A percentile compares a stretch with the other conserved stretches of the same genome.
phyloP scores from a whole-genome alignment of 2,329 filamentous ascomycete species.

The Truncatella angustata region DNA sequence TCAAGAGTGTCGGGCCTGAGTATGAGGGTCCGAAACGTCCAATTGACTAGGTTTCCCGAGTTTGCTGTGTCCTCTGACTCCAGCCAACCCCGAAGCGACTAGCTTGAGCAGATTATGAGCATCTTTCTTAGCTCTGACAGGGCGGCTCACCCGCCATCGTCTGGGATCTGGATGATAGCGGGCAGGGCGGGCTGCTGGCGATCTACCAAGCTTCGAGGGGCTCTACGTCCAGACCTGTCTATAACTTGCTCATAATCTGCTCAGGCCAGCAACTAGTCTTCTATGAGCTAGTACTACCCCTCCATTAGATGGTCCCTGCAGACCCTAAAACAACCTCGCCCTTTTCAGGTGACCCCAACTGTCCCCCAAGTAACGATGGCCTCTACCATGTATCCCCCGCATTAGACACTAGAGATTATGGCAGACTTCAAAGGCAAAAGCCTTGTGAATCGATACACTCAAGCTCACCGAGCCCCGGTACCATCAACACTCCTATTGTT shows the following conservation, averaged over 20 bases:
- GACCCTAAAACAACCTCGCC: constrained; percentile 8
- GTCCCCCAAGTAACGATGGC: too few relatives aligned
- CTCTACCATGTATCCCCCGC: too few relatives aligned
- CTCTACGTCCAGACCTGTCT: constrained; percentile 16
- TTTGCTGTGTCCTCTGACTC: background rate
- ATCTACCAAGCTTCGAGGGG: background rate
- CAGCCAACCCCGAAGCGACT: background rate
- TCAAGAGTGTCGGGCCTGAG: too few relatives aligned
- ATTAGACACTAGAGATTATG: too few relatives aligned
- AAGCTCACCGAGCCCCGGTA: too few relatives aligned
- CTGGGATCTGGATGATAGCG: background rate
- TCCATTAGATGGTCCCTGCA: background rate
- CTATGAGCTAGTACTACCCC: constrained; percentile 14
- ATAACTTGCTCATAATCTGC: constrained; percentile 52
- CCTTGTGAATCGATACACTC: too few relatives aligned
- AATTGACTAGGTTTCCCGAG: too few relatives aligned
- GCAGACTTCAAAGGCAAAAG: too few relatives aligned
- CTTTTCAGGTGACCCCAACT: too few relatives aligned
- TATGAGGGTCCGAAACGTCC: too few relatives aligned
- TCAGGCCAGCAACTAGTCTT: constrained; percentile 25
- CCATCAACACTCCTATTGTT: too few relatives aligned
- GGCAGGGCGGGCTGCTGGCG: background rate
- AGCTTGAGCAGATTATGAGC: background rate
- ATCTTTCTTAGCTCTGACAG: background rate
- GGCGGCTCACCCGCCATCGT: too few relatives aligned